These are phyloP conservation scores for Cicer arietinum DNA, from an alignment of 306 rosid genomes.

Conservation along the genomic window DNA sequence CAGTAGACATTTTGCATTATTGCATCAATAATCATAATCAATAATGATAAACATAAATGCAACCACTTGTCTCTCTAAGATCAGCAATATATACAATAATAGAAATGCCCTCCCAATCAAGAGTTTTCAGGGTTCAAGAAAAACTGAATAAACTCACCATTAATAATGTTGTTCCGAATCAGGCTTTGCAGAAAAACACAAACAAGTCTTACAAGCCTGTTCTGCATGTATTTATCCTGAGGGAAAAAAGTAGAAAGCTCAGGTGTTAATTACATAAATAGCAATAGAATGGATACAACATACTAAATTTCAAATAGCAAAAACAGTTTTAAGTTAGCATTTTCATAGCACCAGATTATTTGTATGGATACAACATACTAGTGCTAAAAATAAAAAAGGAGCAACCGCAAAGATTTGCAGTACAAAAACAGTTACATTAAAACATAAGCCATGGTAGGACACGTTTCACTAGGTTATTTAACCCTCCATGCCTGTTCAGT, in stretches of 20 bases:
- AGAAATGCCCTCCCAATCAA: conserved; percentile 19
- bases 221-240: conserved; percentile 99
- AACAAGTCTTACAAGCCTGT: conserved; percentile 96
- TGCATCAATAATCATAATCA: neutral
- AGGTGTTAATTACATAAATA: conserved; percentile 18
- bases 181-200: conserved; percentile 97
- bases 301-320: neutral
- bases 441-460: conserved; percentile 27
- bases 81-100: conserved; percentile 11
- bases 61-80: conserved; percentile 6
- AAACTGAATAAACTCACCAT: conserved; percentile 66
- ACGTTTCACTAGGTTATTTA: conserved; percentile 13
- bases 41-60: neutral
- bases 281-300: neutral
- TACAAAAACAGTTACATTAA: conserved; percentile 8
- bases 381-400: neutral
- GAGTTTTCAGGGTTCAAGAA: conserved; percentile 24
- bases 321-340: neutral
- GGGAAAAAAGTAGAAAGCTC: conserved; percentile 28
- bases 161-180: conserved; percentile 91
- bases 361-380: conserved; percentile 3
- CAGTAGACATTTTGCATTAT: no score
- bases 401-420: conserved; percentile 3
- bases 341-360: conserved; percentile 8
- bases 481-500: conserved; percentile 19